Base-by-base conservation (phyloP, 192 early-diverging fungal genomes). In the Phlyctochytrium arcticum region DNA sequence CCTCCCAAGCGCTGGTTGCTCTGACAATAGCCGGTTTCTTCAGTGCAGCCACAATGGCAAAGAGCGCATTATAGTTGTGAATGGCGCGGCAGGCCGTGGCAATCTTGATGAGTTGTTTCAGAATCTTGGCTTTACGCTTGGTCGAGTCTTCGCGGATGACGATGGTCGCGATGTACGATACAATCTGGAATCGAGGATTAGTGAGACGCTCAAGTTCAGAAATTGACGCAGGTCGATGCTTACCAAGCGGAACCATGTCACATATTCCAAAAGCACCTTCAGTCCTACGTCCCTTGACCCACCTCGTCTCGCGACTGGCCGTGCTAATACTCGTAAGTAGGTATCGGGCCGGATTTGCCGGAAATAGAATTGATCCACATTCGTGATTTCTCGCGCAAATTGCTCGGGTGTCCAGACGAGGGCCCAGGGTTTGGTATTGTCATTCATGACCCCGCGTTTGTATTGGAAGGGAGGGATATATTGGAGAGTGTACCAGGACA, bases 401-500 rank as follows among this genome's bases (percentile, higher is more conserved):
- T 65, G 65, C n/a, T 75, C 66, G 4, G 74, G 65, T 27, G 81
- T 76, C 76, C 74, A 79, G 9, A 68, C 62, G 9, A 75, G 53
- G 6, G 67, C 71, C 75, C 73, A 78, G 2, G 77, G 70, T 47
- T 71, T 73, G 19, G 64, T 54, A 19, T 63, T 54, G 46, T 77
- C 74, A 4, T 61, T 8, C 27, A 48, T 24, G 24, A 58, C 44
- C 5, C 64, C 57, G 23, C 67, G 57, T 34, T 75, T 71, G 6
- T 54, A 50, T 15, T 60, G 53, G 57, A 84, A 84, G 21, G 71
- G 59, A 3, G 78, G 76, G 23, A 84, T 74, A 62, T 81, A 84
- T 36, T 75, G 79, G 5, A 62, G 68, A 47, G 80, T 84, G 63
- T 75, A 84, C 78, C 79, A 84, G 1, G 73, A 69, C 27, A 84